phyloP scores from a whole-genome alignment of 106 monocot genomes.

The Chionographis japonica region DNA sequence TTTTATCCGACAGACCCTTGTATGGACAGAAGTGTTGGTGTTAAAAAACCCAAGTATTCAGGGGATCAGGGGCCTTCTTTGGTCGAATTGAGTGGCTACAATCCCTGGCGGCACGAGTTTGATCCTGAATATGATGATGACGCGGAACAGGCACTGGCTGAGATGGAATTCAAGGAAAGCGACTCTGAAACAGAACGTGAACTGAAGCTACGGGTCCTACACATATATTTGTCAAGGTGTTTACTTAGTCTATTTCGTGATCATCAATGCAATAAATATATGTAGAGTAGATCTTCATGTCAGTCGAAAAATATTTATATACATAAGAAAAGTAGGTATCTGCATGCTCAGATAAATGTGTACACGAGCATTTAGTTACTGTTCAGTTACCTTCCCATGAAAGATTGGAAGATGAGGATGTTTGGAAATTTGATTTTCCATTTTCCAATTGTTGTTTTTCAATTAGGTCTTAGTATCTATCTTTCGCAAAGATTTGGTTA shows the following conservation, averaged over 20 bases:
- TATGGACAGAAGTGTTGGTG: constrained; percentile 82
- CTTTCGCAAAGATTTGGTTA: too few species aligned
- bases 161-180: constrained; percentile 98
- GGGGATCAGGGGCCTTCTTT: constrained; percentile 78
- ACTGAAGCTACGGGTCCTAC: constrained; percentile 72
- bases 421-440: too few species aligned
- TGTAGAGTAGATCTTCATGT: too few species aligned
- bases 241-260: background rate
- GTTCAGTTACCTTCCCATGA: too few species aligned
- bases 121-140: constrained; percentile 97
- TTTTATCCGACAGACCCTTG: constrained; percentile 49
- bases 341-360: too few species aligned
- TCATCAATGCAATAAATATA: too few species aligned
- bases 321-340: too few species aligned
- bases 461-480: too few species aligned
- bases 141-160: constrained; percentile 83
- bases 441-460: too few species aligned
- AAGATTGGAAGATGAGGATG: too few species aligned
- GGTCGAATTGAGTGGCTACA: constrained; percentile 78
- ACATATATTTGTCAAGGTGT: constrained; percentile 79
- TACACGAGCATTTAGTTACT: too few species aligned
- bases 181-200: constrained; percentile 82
- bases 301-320: too few species aligned
- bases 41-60: constrained; percentile 80
- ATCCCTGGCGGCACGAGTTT: constrained; percentile 87